A percentile compares a stretch with the other conserved stretches of the same genome.
Evolutionary conservation across 768 basidiomycete species (phyloP).

Genomic region (Suillus americanus): DNA sequence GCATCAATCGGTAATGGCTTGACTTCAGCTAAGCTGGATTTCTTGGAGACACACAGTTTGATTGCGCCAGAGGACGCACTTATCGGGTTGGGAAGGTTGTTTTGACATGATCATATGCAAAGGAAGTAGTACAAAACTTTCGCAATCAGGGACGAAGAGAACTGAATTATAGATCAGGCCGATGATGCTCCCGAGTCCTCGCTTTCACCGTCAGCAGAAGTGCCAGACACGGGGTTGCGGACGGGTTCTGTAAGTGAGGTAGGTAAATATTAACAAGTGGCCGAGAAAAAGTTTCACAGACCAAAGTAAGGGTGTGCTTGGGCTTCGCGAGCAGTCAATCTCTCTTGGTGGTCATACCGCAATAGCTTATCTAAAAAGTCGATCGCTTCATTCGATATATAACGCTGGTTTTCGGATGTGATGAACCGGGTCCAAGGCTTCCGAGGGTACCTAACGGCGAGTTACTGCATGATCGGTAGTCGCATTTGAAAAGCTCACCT

Average conservation of each 20-base stretch:
- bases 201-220: conserved; percentile 59
- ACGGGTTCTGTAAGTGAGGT: conserved; percentile 59
- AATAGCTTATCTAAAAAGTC: conserved; percentile 95
- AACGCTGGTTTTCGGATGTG: conserved; percentile 93
- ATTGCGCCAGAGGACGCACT: conserved; percentile 7
- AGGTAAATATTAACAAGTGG: conserved; percentile 14
- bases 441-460: conserved; percentile 68
- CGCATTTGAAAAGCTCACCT: conserved; percentile 44
- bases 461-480: conserved; percentile 11
- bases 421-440: conserved; percentile 97
- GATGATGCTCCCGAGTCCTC: conserved; percentile 43
- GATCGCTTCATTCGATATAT: conserved; percentile 95
- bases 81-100: conserved; percentile 14
- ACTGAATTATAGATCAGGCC: conserved; percentile 25
- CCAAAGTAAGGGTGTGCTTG: conserved; percentile 94
- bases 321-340: conserved; percentile 91
- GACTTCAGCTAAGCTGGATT: neutral
- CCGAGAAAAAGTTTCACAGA: conserved; percentile 30
- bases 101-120: conserved; percentile 29
- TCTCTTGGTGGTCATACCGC: conserved; percentile 96
- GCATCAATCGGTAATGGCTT: conserved; percentile 40
- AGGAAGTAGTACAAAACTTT: conserved; percentile 32
- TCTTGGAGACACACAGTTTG: conserved; percentile 18
- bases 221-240: conserved; percentile 44
- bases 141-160: conserved; percentile 24